Evolutionary conservation across 352 stramenopile genomes (phyloP), one percentile per base, ranked within the genome.

Genomic region (Pythium sp.): DNA sequence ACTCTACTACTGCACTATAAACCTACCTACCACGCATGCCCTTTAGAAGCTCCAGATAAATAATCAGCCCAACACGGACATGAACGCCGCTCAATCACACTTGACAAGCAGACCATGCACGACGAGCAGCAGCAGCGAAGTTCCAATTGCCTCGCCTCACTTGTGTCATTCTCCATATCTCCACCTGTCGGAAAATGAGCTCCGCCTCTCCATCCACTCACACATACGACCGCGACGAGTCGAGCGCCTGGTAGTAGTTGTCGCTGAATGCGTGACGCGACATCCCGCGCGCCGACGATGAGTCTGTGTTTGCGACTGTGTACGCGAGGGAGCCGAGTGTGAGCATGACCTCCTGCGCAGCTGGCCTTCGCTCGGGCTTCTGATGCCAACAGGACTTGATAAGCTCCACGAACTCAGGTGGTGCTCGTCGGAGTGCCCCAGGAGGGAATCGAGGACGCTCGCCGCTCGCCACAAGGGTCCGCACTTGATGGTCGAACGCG

Each of bases 231-330:
- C 83, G 71, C 24, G 77, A 78, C 32, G 84, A 89, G 64, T 90
- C 81, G 63, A 92, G 82, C 20, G 79, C 81, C 47, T 90, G 77
- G 74, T 89, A 90, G 67, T 89, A 89, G 53, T 82, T 92, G 58
- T 90, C 81, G 67, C 80, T 89, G 65, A 90, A 90, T 30, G 84
- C 76, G 24, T 79, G 81, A 3, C 77, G 74, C 22, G 81, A 74
- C 14, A 77, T 89, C 20, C 72, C 69, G 24, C 75, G 76, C 2
- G 71, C 74, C 5, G 76, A 84, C 1, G 70, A 66, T 38, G 65
- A 72, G 22, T 74, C 74, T 11, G 78, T 68, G 57, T 84, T 84
- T 12, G 71, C 73, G 20, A 92, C 54, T 51, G 79, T 78, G 70
- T 85, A 87, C 11, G 80, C 83, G 30, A 92, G 70, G 18, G 81